Percentiles rank a stretch among this genome's conserved stretches.
Evolutionary conservation across 768 basidiomycete species (phyloP).

Genomic region (Peribolospora baueri): DNA sequence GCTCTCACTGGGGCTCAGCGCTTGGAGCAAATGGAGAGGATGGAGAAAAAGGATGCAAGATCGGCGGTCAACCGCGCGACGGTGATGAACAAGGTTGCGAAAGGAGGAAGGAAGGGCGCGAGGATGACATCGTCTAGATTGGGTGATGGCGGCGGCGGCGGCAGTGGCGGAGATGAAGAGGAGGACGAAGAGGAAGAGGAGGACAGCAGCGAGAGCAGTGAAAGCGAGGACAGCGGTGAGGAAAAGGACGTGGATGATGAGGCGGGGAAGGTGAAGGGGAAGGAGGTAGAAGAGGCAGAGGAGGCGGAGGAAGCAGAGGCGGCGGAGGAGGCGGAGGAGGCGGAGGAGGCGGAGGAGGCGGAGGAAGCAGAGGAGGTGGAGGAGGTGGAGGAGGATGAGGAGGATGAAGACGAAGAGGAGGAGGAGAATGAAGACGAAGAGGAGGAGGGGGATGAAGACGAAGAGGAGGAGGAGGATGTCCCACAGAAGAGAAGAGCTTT

Average conservation of each 20-base stretch:
- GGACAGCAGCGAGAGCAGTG: constrained; percentile 12
- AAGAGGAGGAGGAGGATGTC: too few species aligned
- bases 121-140: constrained; percentile 3
- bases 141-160: constrained; percentile 24
- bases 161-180: constrained; percentile 28
- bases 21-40: constrained; percentile 6
- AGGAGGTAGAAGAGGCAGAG: constrained; percentile 4
- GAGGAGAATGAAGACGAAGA: too few species aligned
- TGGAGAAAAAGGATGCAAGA: constrained; percentile 5
- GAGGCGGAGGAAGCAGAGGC: neutral
- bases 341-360: constrained; percentile 13
- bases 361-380: too few species aligned
- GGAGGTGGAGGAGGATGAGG: too few species aligned
- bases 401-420: too few species aligned
- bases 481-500: too few species aligned
- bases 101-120: constrained; percentile 10
- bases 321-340: constrained; percentile 10
- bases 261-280: constrained; percentile 3
- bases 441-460: too few species aligned
- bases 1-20: constrained; percentile 22
- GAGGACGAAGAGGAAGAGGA: constrained; percentile 8
- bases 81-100: constrained; percentile 9
- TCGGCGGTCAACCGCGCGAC: neutral
- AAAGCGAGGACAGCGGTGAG: constrained; percentile 24
- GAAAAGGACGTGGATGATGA: constrained; percentile 8